These are phyloP conservation scores for Rhypophila decipiens DNA, from an alignment of 495 filamentous ascomycete species.

Conservation along the genomic window DNA sequence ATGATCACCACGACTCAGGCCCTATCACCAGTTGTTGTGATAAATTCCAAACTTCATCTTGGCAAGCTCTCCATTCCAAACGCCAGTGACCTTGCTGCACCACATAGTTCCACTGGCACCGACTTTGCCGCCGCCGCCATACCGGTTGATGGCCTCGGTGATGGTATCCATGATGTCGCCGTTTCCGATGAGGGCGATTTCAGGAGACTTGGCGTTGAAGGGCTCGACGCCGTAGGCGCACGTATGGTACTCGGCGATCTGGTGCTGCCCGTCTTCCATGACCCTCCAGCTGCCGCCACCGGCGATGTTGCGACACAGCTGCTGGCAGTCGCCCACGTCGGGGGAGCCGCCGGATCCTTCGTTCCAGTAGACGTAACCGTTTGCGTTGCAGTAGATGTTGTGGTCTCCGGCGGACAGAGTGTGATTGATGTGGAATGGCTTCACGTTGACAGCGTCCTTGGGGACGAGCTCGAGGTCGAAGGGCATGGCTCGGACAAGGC, in stretches of 20 bases:
- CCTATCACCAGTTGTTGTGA: too few species aligned
- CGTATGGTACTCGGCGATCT: slow-evolving; percentile 7
- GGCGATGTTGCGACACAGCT: slow-evolving; percentile 29
- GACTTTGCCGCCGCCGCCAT: slow-evolving; percentile 16
- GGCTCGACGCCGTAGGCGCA: slow-evolving; percentile 13
- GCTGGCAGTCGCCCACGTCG: slow-evolving; percentile 19
- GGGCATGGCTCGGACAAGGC: neutral
- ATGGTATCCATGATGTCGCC: slow-evolving; percentile 27
- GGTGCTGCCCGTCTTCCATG: slow-evolving; percentile 5
- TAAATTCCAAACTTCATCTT: neutral
- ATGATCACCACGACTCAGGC: too few species aligned
- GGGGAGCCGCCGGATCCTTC: slow-evolving; percentile 15
- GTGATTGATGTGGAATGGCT: neutral
- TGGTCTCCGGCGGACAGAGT: neutral
- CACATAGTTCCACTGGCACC: slow-evolving; percentile 24
- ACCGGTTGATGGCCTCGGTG: slow-evolving; percentile 14
- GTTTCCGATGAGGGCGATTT: slow-evolving; percentile 14
- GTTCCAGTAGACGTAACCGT: neutral
- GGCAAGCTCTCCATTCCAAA: neutral
- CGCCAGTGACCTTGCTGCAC: slow-evolving; percentile 4
- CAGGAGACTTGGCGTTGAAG: slow-evolving; percentile 4
- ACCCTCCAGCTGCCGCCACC: slow-evolving; percentile 2
- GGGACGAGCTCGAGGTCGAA: neutral
- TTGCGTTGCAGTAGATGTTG: neutral
- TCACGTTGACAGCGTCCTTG: neutral